Conservation (phyloP, 2,329 filamentous ascomycete species). For the Paracorniculantispora psalliotae region DNA sequence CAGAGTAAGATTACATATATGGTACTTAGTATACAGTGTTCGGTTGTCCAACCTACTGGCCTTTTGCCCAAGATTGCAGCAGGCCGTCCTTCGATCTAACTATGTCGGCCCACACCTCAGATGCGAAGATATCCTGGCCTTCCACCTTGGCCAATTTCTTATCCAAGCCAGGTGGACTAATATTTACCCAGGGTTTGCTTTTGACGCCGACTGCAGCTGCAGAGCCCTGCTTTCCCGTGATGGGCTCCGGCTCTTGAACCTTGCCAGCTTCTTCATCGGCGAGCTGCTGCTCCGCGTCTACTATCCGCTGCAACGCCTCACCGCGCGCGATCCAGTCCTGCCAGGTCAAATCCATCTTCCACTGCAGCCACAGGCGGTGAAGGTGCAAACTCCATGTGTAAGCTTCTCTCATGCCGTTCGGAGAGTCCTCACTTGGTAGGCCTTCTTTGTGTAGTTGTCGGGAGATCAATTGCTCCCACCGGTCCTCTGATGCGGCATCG, state of each 20-base stretch:
- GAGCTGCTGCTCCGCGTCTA: constrained; percentile 33
- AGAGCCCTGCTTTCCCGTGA: not conserved
- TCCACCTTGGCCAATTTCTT: not conserved
- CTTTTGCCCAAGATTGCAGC: not conserved
- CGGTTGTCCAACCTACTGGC: not conserved
- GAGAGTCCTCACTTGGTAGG: constrained; percentile 5
- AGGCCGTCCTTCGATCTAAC: not conserved
- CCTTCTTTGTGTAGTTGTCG: constrained; percentile 21
- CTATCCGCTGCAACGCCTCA: constrained; percentile 35
- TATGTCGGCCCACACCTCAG: not conserved
- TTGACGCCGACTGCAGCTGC: not conserved
- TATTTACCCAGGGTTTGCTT: too few relatives aligned
- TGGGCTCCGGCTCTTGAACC: not conserved
- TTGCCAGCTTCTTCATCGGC: constrained; percentile 21
- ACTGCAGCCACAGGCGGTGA: constrained; percentile 26
- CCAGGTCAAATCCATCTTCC: constrained; percentile 27
- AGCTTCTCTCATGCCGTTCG: constrained; percentile 15
- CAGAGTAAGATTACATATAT: too few relatives aligned
- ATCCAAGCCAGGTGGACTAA: not conserved
- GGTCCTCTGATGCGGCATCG: constrained; percentile 37
- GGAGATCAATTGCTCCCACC: constrained; percentile 41
- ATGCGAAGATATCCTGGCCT: constrained; percentile 4
- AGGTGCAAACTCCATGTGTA: constrained; percentile 30
- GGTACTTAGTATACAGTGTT: not conserved
- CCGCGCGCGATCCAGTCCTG: constrained; percentile 38